Evolutionary conservation across 2,329 filamentous ascomycete genomes (phyloP).

Genomic region (Coniochaeta prunicola): DNA sequence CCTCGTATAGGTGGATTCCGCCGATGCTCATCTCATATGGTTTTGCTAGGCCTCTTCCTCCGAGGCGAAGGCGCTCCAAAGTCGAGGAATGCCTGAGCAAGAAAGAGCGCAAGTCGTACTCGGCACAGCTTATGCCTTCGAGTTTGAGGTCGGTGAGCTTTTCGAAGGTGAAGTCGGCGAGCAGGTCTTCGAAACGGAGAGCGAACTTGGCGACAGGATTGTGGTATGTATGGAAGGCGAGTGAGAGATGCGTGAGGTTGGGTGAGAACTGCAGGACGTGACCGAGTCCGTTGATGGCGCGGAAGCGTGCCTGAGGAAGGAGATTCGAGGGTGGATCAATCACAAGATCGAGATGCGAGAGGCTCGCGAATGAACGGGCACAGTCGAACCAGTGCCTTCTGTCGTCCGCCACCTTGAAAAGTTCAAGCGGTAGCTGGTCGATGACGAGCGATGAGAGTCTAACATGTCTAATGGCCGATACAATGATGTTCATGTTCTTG

Average conservation of each 20-base stretch:
- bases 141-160: constrained; percentile 33
- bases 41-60: constrained; percentile 33
- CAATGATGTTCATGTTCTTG: constrained; percentile 30
- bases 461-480: constrained; percentile 28
- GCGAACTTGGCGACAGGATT: constrained; percentile 31
- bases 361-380: constrained; percentile 28
- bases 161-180: constrained; percentile 25
- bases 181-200: constrained; percentile 30
- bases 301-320: constrained; percentile 27
- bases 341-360: constrained; percentile 30
- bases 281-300: constrained; percentile 35
- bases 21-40: constrained; percentile 31
- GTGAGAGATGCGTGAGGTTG: constrained; percentile 27
- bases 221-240: constrained; percentile 33
- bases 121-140: constrained; percentile 34
- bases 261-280: constrained; percentile 30
- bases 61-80: constrained; percentile 33
- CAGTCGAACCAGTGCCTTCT: constrained; percentile 34
- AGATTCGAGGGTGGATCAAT: constrained; percentile 23
- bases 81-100: constrained; percentile 30
- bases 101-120: constrained; percentile 34
- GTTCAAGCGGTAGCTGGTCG: constrained; percentile 35
- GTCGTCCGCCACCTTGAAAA: constrained; percentile 28
- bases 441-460: constrained; percentile 29
- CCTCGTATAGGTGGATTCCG: constrained; percentile 36